Base-by-base conservation (phyloP, 2,329 filamentous ascomycete genomes). In the Biscogniauxia marginata region DNA sequence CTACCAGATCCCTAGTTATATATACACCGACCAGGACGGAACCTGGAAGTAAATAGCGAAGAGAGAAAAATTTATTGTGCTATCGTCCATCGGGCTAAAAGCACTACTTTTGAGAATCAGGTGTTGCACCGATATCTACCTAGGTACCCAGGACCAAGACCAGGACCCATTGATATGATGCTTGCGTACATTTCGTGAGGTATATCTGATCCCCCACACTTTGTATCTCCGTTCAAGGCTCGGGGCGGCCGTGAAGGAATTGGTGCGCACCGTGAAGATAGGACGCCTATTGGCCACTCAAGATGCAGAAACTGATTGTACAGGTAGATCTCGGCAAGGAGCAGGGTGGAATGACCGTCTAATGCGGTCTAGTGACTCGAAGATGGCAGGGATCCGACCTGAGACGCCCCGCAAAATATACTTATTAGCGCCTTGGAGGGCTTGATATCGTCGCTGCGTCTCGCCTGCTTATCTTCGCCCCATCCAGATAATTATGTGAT, bases 401-500 rank as follows among this genome's bases (percentile, higher is more conserved):
- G 9, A 39, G 6, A 4, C n/a, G 55, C 30, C 52, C 57, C 59
- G 55, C 57, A 56, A 21, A 53, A 54, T 50, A 63, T 39, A 39
- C 30, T 39, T 6, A n/a, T 39, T 16, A 39, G 30, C n/a, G 6
- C 30, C 30, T 16, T 39, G 6, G 30, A 39, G 7, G 30, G 30
- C 30, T n/a, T 39, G 30, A 39, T 39, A 39, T 39, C 30, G 30
- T 16, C 13, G 61, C 44, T 46, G 44, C 44, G 60, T 55, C n/a
- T 45, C 9, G 3, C 16, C 22, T 51, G 61, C 65, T 67, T 63
- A 57, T 61, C 59, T 53, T 60, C 62, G 58, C 55, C 52, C 55
- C 55, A 58, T 58, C 57, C 50, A 61, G 51, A 46, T 52, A 55
- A 65, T 69, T 69, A 69, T 57, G 54, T 62, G 63, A 69, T 69